Percentiles rank a stretch among this genome's conserved stretches.
Evolutionary conservation across 140 eudicot genomes (phyloP).

Genomic region (Stevia rebaudiana): DNA sequence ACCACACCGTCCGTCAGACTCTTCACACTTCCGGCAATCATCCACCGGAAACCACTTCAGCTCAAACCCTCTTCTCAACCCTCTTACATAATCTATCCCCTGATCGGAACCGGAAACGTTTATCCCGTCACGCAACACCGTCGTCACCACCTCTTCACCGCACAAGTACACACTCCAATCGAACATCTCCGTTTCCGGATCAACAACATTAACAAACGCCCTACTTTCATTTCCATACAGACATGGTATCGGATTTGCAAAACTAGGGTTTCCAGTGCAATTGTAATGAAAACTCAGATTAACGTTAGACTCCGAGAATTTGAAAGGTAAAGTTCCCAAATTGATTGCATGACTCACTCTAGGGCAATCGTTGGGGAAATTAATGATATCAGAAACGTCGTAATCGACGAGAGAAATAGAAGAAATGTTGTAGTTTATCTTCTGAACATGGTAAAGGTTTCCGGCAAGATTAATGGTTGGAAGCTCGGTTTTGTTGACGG

Average conservation of each 20-base stretch:
- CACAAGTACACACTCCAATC: slow-evolving; percentile 6
- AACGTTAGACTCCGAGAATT: neutral
- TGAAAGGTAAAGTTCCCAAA: neutral
- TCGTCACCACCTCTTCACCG: slow-evolving; percentile 16
- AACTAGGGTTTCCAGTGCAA: slow-evolving; percentile 4
- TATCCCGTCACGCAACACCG: slow-evolving; percentile 18
- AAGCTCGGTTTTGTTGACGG: neutral
- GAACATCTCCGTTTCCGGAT: neutral
- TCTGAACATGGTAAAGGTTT: neutral
- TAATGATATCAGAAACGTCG: neutral
- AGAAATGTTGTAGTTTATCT: neutral
- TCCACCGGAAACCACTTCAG: slow-evolving; percentile 7
- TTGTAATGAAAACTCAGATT: slow-evolving; percentile 39
- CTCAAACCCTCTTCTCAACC: slow-evolving; percentile 26
- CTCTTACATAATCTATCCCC: neutral
- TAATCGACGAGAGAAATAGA: neutral
- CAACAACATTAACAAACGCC: slow-evolving; percentile 5
- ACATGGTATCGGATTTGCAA: slow-evolving; percentile 15
- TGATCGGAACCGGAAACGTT: neutral
- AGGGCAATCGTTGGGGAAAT: slow-evolving; percentile 27
- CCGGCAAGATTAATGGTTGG: neutral
- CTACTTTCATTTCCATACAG: neutral
- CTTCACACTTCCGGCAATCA: slow-evolving; percentile 21
- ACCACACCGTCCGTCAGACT: slow-evolving; percentile 31
- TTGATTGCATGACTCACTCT: slow-evolving; percentile 21